phyloP scores from a whole-genome alignment of 176 grass and related monocot genomes.

The sorghum (Sorghum bicolor) region Sorghum_bicolor_NCBIv3 NC_012875.2:48616001-48616500 shows the following conservation, averaged over 20 bases:
- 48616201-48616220: slow-evolving; percentile 99
- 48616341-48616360: slow-evolving; percentile 54
- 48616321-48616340: background rate
- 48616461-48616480: background rate
- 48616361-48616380: slow-evolving; percentile 98
- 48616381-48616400: slow-evolving; percentile 99
- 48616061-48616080: background rate
- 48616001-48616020: slow-evolving; percentile 5
- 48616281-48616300: background rate
- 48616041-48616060: background rate
- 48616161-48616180: slow-evolving; percentile 53
- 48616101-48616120: slow-evolving; percentile 76
- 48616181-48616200: slow-evolving; percentile 86
- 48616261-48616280: background rate
- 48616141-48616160: slow-evolving; percentile 73
- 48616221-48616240: slow-evolving; percentile 51
- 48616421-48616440: slow-evolving; percentile 97
- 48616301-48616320: background rate
- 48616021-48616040: background rate
- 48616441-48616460: background rate
- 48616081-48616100: background rate
- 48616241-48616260: background rate
- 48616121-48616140: slow-evolving; percentile 68
- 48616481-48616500: background rate
- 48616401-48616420: slow-evolving; percentile 95